Base-by-base conservation (phyloP, 129 eudicot species). In the Helianthus tuberosus region DNA sequence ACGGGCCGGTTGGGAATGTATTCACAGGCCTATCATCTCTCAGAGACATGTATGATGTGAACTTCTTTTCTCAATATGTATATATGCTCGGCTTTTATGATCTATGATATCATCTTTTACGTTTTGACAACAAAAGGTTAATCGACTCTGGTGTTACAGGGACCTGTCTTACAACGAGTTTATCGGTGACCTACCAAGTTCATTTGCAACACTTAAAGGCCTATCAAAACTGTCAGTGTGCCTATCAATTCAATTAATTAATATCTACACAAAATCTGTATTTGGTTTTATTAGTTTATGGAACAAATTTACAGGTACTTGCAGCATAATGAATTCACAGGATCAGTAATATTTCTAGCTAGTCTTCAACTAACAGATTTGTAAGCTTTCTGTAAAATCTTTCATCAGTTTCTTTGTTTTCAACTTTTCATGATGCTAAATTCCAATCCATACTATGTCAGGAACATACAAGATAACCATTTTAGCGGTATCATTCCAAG, bases 391-490 rank as follows among this genome's bases (percentile, higher is more conserved):
- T 54, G 25, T 53, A 39, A 48, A 17, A 43, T 64, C 15, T 78
- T 63, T 44, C 12, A 16, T 8, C 29, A 16, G 61, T 54, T 10
- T 6, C 6, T 39, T 61, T 65, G 52, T 39, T 27, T 27, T 27
- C 32, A 27, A 20, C 32, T 71, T 71, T 39, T 54, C 8, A 5
- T 64, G 73, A 78, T 72, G 62, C 59, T 44, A 11, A 71, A 41
- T 53, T 64, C 38, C 55, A 29, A 53, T 72, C 12, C 44, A 44
- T 43, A 72, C 62, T 44, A 70, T 81, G 66, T 59, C 91, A 90
- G 98, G 92, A 83, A 93, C 87, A 88, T 93, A 36, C 93, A 86
- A 82, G 98, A 93, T 68, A 94, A 90, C 85, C 87, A 88, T 85
- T 94, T 94, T 54, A 94, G 97, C 76, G 98, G 98, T 52, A 83